Percentiles rank a stretch among this genome's conserved stretches.
These are phyloP conservation scores for Lachnellula arida DNA, from an alignment of 2,329 filamentous ascomycete genomes.

Conservation along the genomic window DNA sequence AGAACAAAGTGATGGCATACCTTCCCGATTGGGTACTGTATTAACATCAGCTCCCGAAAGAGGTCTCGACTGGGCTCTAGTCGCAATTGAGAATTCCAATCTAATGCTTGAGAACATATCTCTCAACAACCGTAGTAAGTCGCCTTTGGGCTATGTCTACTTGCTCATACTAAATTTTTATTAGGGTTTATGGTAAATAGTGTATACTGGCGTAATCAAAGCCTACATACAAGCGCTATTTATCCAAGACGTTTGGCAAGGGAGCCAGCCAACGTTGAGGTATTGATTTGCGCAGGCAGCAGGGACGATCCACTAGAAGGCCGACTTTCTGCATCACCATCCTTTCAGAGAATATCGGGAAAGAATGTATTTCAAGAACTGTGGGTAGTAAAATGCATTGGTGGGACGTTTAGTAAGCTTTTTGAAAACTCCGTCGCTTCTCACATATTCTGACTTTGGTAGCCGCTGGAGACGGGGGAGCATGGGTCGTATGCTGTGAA, in stretches of 20 bases:
- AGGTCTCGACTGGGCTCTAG: constrained; percentile 9
- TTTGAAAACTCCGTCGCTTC: not conserved
- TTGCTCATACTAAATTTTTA: not conserved
- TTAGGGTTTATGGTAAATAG: not conserved
- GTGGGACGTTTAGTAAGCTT: constrained; percentile 8
- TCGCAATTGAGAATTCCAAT: constrained; percentile 7
- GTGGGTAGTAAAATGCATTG: constrained; percentile 7
- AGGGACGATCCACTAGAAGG: constrained; percentile 8
- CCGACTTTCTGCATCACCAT: constrained; percentile 3
- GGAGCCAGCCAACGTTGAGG: constrained; percentile 5
- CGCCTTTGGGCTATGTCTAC: not conserved
- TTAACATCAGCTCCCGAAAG: constrained; percentile 6
- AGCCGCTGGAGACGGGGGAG: constrained; percentile 11
- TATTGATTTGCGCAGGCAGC: constrained; percentile 11
- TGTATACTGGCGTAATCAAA: not conserved
- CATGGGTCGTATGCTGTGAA: constrained; percentile 11
- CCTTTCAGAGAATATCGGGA: constrained; percentile 5
- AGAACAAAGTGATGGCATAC: not conserved
- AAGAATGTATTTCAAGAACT: constrained; percentile 9
- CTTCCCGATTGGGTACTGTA: constrained; percentile 2
- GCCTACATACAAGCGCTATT: not conserved
- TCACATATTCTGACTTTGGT: not conserved
- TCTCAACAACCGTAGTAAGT: not conserved
- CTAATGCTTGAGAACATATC: not conserved
- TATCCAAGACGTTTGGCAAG: constrained; percentile 7